Conservation (phyloP, 306 rosid genomes). For the Vigna mungo region DNA sequence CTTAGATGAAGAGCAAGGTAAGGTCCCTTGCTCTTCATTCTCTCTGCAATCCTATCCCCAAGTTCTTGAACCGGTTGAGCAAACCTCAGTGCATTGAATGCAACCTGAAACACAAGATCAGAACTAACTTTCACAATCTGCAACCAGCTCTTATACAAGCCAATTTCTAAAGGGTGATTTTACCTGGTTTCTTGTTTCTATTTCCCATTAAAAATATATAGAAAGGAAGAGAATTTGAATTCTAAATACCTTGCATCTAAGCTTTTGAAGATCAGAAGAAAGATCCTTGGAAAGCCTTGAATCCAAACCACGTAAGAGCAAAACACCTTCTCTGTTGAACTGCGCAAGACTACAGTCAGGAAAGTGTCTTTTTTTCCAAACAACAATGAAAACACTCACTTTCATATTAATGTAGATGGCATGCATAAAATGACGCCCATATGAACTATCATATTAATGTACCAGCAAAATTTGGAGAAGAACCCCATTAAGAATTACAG, state of each 20-base stretch:
- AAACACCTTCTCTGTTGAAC: conserved; percentile 92
- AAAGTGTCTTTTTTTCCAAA: neutral
- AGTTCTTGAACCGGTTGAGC: conserved; percentile 79
- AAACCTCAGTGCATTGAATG: conserved; percentile 91
- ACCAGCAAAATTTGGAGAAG: conserved; percentile 8
- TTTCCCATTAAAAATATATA: neutral
- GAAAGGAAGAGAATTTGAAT: neutral
- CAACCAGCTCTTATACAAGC: neutral
- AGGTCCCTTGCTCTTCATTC: conserved; percentile 91
- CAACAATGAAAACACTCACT: neutral
- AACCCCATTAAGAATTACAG: conserved; percentile 7
- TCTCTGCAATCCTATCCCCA: conserved; percentile 76
- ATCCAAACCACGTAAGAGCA: conserved; percentile 90
- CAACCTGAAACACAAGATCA: conserved; percentile 69
- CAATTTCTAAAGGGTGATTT: neutral
- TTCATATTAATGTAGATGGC: neutral
- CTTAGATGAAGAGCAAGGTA: conserved; percentile 93
- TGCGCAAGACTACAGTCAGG: conserved; percentile 48
- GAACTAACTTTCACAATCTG: conserved; percentile 36
- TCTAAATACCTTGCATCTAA: conserved; percentile 84
- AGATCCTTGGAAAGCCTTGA: conserved; percentile 92
- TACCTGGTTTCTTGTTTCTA: neutral
- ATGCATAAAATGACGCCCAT: neutral
- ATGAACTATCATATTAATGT: neutral
- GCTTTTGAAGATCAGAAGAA: conserved; percentile 98